Conservation (phyloP, 306 rosid species). For the Prunus dulcis region DNA sequence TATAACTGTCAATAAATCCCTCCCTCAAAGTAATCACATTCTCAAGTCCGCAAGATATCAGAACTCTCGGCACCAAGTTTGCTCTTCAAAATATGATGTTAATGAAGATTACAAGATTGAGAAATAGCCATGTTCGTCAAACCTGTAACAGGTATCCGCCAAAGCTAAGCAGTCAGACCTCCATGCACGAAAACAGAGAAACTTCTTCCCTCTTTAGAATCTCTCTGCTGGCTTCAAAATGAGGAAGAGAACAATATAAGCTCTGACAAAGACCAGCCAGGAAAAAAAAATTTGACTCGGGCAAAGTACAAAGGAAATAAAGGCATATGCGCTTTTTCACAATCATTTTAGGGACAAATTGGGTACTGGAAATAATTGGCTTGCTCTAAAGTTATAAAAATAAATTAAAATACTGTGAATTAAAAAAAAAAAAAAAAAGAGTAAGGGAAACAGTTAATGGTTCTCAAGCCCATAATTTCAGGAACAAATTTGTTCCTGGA, state of each 20-base stretch:
- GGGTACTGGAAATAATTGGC: background rate
- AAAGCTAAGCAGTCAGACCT: constrained; percentile 30
- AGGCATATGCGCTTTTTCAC: background rate
- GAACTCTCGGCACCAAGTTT: constrained; percentile 18
- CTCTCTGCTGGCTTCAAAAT: constrained; percentile 45
- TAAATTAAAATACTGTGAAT: background rate
- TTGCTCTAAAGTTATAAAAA: background rate
- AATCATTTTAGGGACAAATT: background rate
- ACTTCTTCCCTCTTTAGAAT: constrained; percentile 30
- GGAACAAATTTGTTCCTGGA: background rate
- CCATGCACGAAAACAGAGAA: constrained; percentile 40
- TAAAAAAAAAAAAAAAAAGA: background rate
- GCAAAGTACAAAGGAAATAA: background rate
- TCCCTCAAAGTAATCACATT: constrained; percentile 17
- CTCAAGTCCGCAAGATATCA: constrained; percentile 23
- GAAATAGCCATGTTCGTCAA: constrained; percentile 16
- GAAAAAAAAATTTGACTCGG: background rate
- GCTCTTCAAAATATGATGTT: constrained; percentile 18
- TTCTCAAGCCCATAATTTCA: background rate
- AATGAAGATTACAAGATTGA: constrained; percentile 18
- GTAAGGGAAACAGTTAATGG: background rate
- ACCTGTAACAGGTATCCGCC: constrained; percentile 33
- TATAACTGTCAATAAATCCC: constrained; percentile 10
- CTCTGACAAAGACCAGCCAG: constrained; percentile 13
- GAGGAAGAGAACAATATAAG: constrained; percentile 28